Evolutionary conservation across 1,284 basidiomycete genomes (phyloP), one percentile per base, ranked within the genome.

Genomic region (Pseudozyma sp.): DNA sequence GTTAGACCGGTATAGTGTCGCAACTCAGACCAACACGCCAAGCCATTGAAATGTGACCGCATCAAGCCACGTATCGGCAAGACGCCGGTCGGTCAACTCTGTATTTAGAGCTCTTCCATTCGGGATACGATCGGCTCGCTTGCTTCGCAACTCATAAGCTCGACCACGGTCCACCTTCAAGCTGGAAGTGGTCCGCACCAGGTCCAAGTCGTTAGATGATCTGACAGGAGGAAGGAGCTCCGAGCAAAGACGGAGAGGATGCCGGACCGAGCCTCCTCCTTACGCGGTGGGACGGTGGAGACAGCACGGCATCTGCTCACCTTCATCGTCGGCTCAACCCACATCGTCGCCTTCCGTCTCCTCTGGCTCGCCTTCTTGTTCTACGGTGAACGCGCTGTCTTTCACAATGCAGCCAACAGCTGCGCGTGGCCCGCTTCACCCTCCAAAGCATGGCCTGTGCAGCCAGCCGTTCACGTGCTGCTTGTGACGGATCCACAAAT

Each of bases 401-500:
- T 75, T 48, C 67, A 75, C 17, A 42, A 64, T 29, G 67, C 72
- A 7, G 63, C 68, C 44, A 63, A 54, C 47, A 19, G 43, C 35
- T 75, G 72, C 17, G 48, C 17, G 14, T 75, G 72, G 72, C 70
- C 70, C 6, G 19, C 30, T 5, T 35, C 55, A 42, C 45, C 70
- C 9, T 42, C 56, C 5, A 17, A 55, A n/a, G 35, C 42, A 9
- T 39, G 30, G 34, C 35, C 54, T 5, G 24, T 24, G 24, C 52
- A 31, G 13, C 52, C 60, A 11, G 50, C 58, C 7, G 54, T 68
- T 8, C 56, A 73, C 44, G 53, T 76, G 9, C 33, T 76, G 40
- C 65, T 76, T 30, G 50, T 73, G 13, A 68, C 70, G 1, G 70
- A 76, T 37, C 74, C 74, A 13, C 74, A 76, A 43, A 73, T 76